phyloP scores from a whole-genome alignment of 306 rosid genomes.

The Casuarina glauca region DNA sequence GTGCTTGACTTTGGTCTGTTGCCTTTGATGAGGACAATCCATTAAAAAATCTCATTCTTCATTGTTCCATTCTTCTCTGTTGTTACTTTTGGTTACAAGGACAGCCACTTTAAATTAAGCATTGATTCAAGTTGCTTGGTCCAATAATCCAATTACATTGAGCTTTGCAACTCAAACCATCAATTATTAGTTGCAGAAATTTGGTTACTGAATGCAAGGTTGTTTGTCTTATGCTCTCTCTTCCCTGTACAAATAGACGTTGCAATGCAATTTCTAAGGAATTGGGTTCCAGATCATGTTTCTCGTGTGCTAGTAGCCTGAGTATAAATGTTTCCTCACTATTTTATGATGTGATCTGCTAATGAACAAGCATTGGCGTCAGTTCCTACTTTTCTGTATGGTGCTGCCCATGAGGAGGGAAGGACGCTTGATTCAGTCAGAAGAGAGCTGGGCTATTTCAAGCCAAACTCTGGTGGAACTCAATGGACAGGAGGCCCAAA shows the following conservation, averaged over 20 bases:
- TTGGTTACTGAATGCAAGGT: not conserved
- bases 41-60: not conserved
- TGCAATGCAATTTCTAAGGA: not conserved
- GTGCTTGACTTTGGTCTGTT: not conserved
- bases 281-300: not conserved
- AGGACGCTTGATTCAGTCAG: constrained; percentile 68
- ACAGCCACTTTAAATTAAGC: not conserved
- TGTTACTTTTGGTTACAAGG: not conserved
- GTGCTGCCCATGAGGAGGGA: constrained; percentile 80
- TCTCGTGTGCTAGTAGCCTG: not conserved
- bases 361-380: constrained; percentile 35
- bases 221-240: not conserved
- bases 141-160: not conserved
- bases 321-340: constrained; percentile 15
- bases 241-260: not conserved
- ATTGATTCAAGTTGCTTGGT: not conserved
- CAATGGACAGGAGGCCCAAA: constrained; percentile 66
- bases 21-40: not conserved
- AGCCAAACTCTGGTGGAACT: constrained; percentile 60
- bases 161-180: not conserved
- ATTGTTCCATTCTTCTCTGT: not conserved
- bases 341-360: constrained; percentile 10
- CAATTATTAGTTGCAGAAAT: not conserved
- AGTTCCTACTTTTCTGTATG: constrained; percentile 81
- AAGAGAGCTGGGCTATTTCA: constrained; percentile 81